phyloP scores from a whole-genome alignment of 345 rosid genomes.

The Hirschfeldia incana region DNA sequence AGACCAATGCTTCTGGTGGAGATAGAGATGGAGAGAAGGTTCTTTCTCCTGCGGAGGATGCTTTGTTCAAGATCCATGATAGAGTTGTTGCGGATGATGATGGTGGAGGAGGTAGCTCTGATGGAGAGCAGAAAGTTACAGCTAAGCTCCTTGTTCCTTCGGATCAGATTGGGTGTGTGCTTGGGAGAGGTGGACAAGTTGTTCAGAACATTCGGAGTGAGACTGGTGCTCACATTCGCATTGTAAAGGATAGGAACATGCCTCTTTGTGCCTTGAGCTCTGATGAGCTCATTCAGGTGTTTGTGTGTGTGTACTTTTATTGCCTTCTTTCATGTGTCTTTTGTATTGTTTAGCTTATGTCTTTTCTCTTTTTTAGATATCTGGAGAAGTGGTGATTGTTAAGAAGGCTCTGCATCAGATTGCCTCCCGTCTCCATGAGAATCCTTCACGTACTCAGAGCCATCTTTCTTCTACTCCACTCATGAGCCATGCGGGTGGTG shows the following conservation, averaged over 20 bases:
- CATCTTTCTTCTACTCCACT: slow-evolving; percentile 73
- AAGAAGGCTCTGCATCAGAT: slow-evolving; percentile 80
- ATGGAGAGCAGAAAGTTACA: slow-evolving; percentile 55
- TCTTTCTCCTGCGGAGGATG: slow-evolving; percentile 91
- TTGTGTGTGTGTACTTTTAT: not conserved
- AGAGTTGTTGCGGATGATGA: slow-evolving; percentile 77
- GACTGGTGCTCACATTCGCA: slow-evolving; percentile 89
- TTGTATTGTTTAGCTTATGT: not conserved
- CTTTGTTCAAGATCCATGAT: slow-evolving; percentile 82
- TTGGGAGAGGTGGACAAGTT: slow-evolving; percentile 95
- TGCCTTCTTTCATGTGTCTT: not conserved
- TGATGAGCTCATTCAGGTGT: slow-evolving; percentile 96
- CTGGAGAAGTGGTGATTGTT: slow-evolving; percentile 79
- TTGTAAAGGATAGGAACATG: slow-evolving; percentile 82
- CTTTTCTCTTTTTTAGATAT: slow-evolving; percentile 49
- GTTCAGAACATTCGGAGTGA: slow-evolving; percentile 85
- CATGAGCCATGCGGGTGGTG: slow-evolving; percentile 61
- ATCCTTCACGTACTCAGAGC: slow-evolving; percentile 89
- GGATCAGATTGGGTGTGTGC: slow-evolving; percentile 96
- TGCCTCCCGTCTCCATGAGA: slow-evolving; percentile 84
- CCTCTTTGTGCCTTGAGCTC: slow-evolving; percentile 81
- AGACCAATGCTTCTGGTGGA: slow-evolving; percentile 51
- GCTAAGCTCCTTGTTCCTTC: slow-evolving; percentile 92
- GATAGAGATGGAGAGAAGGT: slow-evolving; percentile 56
- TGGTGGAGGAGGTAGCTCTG: slow-evolving; percentile 67